Base-by-base conservation (phyloP, 2,329 filamentous ascomycete species). In the Waltergamsia citrina region DNA sequence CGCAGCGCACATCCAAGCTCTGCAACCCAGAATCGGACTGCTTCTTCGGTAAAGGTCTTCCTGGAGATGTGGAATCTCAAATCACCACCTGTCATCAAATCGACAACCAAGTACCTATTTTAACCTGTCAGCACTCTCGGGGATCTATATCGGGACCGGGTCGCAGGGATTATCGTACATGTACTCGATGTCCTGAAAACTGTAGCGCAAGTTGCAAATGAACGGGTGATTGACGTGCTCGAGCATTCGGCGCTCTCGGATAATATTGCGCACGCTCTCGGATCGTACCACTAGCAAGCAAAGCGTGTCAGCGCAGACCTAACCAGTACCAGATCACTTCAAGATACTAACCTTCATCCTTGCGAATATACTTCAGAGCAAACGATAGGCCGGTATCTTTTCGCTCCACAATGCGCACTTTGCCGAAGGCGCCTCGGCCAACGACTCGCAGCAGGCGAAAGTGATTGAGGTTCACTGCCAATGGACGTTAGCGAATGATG, bases 171-270 rank as follows among this genome's bases (percentile, higher is more conserved):
- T 14, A n/a, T 22, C 84, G 52, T 69, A 94, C 86, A 98, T 82
- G 62, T 98, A 98, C 60, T 98, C 92, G 49, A 96, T 87, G 60
- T 98, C 92, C 62, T 98, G 92, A 56, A 98, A 98, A 62, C 88
- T 95, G 65, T 96, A 98, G 50, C 92, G 84, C 67, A 98, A 67
- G 60, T 98, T 98, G 67, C 90, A 96, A 47, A 98, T 83, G 58
- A 96, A 98, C 18, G 90, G 87, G 53, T 98, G 92, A 56, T 94
- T 95, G 49, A 98, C 74, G 57, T 96, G 87, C 63, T 98, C 88
- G 52, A 98, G 75, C 92, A 98, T 98, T 54, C 90, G 80, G 43
- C 92, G 78, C 67, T 98, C 92, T 48, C 92, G 81, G 53, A 98
- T 92, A 47, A 98, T 98, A 57, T 98, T 98, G 51, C 90, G 83